Evolutionary conservation across 1,284 basidiomycete species (phyloP), one percentile per base, ranked within the genome.

Genomic region (Naganishia cerealis): DNA sequence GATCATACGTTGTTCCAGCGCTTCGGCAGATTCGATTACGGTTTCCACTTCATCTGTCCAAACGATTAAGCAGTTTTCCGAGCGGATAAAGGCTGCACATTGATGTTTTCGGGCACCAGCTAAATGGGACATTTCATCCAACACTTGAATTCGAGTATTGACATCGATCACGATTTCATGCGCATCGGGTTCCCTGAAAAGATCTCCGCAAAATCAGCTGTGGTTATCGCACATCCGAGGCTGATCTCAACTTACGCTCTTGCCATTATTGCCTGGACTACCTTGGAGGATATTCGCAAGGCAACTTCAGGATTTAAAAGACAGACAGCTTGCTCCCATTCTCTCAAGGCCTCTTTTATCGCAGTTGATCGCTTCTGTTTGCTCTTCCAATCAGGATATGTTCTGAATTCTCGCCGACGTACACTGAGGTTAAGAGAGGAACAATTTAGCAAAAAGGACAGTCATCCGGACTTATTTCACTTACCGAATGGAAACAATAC

Each of bases 31-130:
- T 0, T 87, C 85, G 68, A 90, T 85, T 74, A 91, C 87, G 71
- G 79, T 82, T 75, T 89, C 87, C 63, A 91, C 83, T 72, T 86
- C 83, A 77, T 92, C 90, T 10, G 87, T 85, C 90, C 90, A 92
- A 46, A 89, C 84, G 54, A 90, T 82, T 50, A 92, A 81, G 16
- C 89, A 33, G 36, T 86, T 85, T 73, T 91, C 89, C 74, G 87
- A 86, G 52, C 90, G 86, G 70, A 92, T 85, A 79, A 92, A 92
- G 21, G 90, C 90, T n/a, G 86, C 90, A 70, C 88, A 88, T 74
- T 92, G 90, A 72, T 91, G 89, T 79, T 90, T 90, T 75, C 91
- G 86, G 1, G 89, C 90, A 29, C 84, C 82, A 5, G 86, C 85
- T 3, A 92, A 82, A 70, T 86, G 82, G 55, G 78, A 76, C 74